These are phyloP conservation scores for Chrysopogon serrulatus DNA, from an alignment of 176 grass and related monocot species.

Conservation along the genomic window DNA sequence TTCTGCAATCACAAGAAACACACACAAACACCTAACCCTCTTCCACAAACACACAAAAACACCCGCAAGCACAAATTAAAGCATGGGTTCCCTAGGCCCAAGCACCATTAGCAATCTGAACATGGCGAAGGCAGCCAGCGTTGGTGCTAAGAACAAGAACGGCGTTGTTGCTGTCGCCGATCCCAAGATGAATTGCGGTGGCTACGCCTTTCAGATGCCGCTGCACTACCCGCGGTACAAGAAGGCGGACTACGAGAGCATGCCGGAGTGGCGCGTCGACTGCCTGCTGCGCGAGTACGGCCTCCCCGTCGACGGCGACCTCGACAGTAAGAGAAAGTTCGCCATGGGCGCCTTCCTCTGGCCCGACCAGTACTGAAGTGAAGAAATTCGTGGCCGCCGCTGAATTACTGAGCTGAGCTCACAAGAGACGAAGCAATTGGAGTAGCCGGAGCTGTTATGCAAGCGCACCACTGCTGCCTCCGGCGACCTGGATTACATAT, in stretches of 20 bases:
- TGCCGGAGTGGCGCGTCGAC: constrained; percentile 27
- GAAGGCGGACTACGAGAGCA: constrained; percentile 14
- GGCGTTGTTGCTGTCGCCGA: not conserved
- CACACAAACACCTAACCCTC: not conserved
- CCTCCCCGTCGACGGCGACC: constrained; percentile 45
- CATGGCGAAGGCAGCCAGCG: constrained; percentile 4
- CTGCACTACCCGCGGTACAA: constrained; percentile 20
- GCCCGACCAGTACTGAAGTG: constrained; percentile 48
- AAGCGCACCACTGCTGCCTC: not conserved
- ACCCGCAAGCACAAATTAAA: not conserved
- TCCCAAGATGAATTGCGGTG: not conserved
- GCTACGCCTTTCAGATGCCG: constrained; percentile 4
- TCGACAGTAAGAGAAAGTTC: constrained; percentile 55
- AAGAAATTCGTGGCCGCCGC: not conserved
- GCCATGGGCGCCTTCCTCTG: constrained; percentile 82
- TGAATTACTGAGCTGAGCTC: not conserved
- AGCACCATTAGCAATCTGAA: constrained; percentile 4
- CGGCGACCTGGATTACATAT: not conserved
- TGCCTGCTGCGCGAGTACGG: constrained; percentile 51
- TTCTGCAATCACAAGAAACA: not conserved
- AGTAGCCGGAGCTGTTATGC: not conserved
- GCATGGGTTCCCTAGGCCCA: constrained; percentile 21
- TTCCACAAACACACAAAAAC: too few species aligned
- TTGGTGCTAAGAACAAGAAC: not conserved
- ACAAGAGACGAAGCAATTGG: not conserved